Evolutionary conservation across 2,329 filamentous ascomycete genomes (phyloP), one percentile per base, ranked within the genome.

Genomic region (Apiospora malaysiana): DNA sequence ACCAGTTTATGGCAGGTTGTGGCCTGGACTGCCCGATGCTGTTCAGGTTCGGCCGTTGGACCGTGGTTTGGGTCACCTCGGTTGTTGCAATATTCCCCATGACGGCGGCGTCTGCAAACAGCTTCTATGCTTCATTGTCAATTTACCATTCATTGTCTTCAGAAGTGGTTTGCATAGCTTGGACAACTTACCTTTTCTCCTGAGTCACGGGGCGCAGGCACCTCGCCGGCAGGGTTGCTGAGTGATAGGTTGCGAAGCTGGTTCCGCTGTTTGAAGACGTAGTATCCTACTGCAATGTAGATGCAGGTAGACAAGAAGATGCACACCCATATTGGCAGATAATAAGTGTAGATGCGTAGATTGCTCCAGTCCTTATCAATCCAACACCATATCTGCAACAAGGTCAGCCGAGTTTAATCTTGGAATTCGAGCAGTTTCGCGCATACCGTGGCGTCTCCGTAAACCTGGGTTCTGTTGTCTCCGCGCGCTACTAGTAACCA

Each of bases 241-340:
- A 86, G 76, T 1, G 87, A 86, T 51, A 90, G 78, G 77, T 89
- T 89, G 56, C 78, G 77, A 16, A 80, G 75, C 66, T 79, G 77
- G 47, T 90, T 90, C 10, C 88, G 82, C 67, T 88, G 86, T 70
- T 85, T 87, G 74, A 90, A 90, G 27, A 90, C 88, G 68, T 89
- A 86, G 74, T 86, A 89, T 27, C 88, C 88, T 59, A 90, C 87
- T 42, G 88, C 80, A 25, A 86, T 79, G 73, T 90, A 90, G 70
- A 89, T 88, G 67, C 87, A 70, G 21, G 85, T 79, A 0, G 88
- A 90, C 16, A 88, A 79, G 65, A 85, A 78, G 69, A 89, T 89
- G 77, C 88, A 90, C 14, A 87, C 82, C 88, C 88, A 90, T 66
- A 90, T 88, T 3, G 89, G 86, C 73, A 90, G 82, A 76, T 90